Conservation (phyloP, 495 filamentous ascomycete genomes). For the Aspergillus cristatus region DNA sequence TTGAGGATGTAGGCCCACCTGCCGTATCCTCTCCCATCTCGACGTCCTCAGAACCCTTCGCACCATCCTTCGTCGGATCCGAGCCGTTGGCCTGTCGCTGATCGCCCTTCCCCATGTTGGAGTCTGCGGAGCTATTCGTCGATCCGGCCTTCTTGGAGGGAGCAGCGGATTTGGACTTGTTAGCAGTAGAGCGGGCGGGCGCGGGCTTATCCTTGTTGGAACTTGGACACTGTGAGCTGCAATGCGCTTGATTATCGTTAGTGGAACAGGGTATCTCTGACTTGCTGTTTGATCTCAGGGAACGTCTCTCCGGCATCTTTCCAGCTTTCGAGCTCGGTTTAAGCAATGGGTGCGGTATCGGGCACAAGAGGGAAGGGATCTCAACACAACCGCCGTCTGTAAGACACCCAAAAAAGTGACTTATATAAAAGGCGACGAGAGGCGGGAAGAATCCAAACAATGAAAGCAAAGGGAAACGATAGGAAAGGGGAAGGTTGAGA, state of each 20-base stretch:
- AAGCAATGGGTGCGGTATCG: constrained; percentile 22
- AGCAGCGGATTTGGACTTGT: constrained; percentile 39
- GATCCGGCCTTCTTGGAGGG: constrained; percentile 41
- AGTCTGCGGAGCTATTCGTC: constrained; percentile 35
- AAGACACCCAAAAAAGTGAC: constrained; percentile 10
- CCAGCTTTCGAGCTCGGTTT: constrained; percentile 27
- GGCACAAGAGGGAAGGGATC: constrained; percentile 18
- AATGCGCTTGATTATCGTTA: constrained; percentile 46
- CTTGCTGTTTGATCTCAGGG: constrained; percentile 48
- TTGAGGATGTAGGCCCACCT: constrained; percentile 45
- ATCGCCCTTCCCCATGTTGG: constrained; percentile 45
- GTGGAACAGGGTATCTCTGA: constrained; percentile 46
- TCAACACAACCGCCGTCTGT: constrained; percentile 7
- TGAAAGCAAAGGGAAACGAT: constrained; percentile 13
- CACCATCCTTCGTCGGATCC: constrained; percentile 63
- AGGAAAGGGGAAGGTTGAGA: constrained; percentile 10
- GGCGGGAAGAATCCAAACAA: constrained; percentile 12
- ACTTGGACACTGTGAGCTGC: constrained; percentile 42
- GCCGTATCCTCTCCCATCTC: constrained; percentile 73
- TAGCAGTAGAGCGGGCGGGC: constrained; percentile 36
- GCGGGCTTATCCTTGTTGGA: constrained; percentile 39
- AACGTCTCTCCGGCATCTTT: constrained; percentile 50
- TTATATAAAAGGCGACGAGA: constrained; percentile 9
- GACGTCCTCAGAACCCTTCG: constrained; percentile 68
- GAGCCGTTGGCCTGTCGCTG: constrained; percentile 64